Conservation (phyloP, 108 stramenopile species). For the Pelagomonas calceolata region DNA sequence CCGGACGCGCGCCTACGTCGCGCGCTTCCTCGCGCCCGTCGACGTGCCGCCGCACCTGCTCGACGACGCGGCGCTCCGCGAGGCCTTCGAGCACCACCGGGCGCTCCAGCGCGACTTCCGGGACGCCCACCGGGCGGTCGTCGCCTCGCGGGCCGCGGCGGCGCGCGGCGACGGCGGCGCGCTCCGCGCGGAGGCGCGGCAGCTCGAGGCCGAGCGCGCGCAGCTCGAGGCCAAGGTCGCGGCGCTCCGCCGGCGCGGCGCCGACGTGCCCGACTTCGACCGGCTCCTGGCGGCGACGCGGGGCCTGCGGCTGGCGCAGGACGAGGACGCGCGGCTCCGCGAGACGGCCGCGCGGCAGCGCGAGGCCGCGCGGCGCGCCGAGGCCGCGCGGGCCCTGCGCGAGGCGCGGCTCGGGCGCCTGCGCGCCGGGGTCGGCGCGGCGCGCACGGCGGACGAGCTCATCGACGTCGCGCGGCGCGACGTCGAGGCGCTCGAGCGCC, state of each 20-base stretch:
- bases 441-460: constrained; percentile 29
- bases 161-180: constrained; percentile 20
- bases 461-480: too few species aligned
- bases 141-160: constrained; percentile 17
- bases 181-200: constrained; percentile 34
- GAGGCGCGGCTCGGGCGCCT: constrained; percentile 24
- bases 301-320: constrained; percentile 52
- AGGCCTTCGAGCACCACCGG: constrained; percentile 40
- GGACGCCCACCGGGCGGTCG: constrained; percentile 54
- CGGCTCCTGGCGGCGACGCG: too few species aligned
- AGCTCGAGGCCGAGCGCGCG: constrained; percentile 46
- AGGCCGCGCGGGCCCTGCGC: too few species aligned
- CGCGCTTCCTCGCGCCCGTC: constrained; percentile 48
- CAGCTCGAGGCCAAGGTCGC: constrained; percentile 42
- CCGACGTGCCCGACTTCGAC: constrained; percentile 1
- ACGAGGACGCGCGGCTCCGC: constrained; percentile 46
- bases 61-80: constrained; percentile 37
- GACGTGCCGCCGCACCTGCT: constrained; percentile 58
- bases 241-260: constrained; percentile 31
- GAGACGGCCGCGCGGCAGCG: constrained; percentile 40
- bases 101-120: constrained; percentile 62
- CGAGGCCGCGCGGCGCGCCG: too few species aligned
- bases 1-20: constrained; percentile 56
- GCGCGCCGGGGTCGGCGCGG: constrained; percentile 14
- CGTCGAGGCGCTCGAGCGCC: constrained; percentile 1